A percentile compares a stretch with the other conserved stretches of the same genome.
These are phyloP conservation scores for Bruguiera parviflora DNA, from an alignment of 345 rosid genomes.

Conservation along the genomic window DNA sequence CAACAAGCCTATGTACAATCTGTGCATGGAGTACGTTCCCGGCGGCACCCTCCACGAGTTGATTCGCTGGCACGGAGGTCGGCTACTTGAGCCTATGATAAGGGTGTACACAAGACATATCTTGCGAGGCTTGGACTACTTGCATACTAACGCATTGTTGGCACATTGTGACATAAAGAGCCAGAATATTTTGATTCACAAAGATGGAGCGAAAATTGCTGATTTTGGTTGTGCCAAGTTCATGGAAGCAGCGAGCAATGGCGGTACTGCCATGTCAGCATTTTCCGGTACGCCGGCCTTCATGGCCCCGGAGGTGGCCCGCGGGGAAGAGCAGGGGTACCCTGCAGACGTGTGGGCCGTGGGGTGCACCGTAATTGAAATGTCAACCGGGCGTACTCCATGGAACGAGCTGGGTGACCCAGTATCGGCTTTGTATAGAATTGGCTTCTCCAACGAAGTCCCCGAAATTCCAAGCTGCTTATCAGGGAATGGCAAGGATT, in stretches of 20 bases:
- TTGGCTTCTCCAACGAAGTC: conserved; percentile 64
- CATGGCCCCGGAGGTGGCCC: conserved; percentile 92
- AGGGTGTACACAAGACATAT: conserved; percentile 43
- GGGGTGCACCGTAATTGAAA: conserved; percentile 74
- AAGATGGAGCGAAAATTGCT: conserved; percentile 56
- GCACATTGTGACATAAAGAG: conserved; percentile 84
- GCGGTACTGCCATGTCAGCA: conserved; percentile 14
- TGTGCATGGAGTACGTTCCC: conserved; percentile 61
- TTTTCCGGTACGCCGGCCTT: conserved; percentile 88
- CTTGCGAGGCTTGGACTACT: conserved; percentile 51
- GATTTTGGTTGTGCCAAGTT: conserved; percentile 80
- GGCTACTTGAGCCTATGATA: conserved; percentile 47
- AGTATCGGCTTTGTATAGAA: conserved; percentile 58
- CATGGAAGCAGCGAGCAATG: conserved; percentile 8
- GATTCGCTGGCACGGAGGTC: conserved; percentile 55
- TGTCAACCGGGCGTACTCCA: conserved; percentile 68
- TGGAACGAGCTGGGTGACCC: conserved; percentile 68
- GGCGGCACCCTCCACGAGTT: conserved; percentile 65
- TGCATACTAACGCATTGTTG: conserved; percentile 49
- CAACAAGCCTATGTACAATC: conserved; percentile 39
- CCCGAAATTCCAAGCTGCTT: conserved; percentile 68
- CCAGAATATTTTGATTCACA: conserved; percentile 58
- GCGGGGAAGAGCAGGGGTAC: conserved; percentile 78
- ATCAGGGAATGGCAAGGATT: conserved; percentile 58
- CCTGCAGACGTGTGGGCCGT: conserved; percentile 88